Conservation (phyloP, 2,329 filamentous ascomycete species). For the Sporothrix curviconia region DNA sequence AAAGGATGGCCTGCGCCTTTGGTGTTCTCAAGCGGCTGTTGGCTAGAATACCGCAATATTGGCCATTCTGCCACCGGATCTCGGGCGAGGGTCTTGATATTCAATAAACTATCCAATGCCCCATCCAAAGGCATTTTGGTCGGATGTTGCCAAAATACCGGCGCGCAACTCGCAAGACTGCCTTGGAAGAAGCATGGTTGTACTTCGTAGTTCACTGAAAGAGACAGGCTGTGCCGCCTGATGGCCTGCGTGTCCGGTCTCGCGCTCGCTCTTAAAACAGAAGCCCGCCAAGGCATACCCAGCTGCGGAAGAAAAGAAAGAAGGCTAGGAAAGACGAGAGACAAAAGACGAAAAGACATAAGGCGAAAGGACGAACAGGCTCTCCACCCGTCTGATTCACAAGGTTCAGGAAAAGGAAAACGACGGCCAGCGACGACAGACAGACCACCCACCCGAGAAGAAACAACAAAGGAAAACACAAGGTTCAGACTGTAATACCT, state of each 20-base stretch:
- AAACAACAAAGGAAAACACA: not conserved
- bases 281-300: not conserved
- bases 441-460: not conserved
- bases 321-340: not conserved
- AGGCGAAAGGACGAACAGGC: no score
- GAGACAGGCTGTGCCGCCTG: not conserved
- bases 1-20: not conserved
- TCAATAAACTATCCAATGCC: no score
- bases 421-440: not conserved
- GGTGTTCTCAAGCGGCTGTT: no score
- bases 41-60: no score
- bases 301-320: slow-evolving; percentile 3
- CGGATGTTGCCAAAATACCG: not conserved
- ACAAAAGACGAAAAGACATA: not conserved
- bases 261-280: not conserved
- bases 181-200: not conserved
- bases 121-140: no score
- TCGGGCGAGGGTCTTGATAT: no score
- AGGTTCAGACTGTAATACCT: slow-evolving; percentile 9
- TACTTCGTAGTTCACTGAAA: not conserved
- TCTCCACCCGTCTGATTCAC: slow-evolving; percentile 1
- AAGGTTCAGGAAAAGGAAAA: not conserved
- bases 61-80: no score
- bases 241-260: not conserved
- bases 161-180: not conserved